These are phyloP conservation scores for Collybia sordida DNA, from an alignment of 768 basidiomycete genomes.

Conservation along the genomic window DNA sequence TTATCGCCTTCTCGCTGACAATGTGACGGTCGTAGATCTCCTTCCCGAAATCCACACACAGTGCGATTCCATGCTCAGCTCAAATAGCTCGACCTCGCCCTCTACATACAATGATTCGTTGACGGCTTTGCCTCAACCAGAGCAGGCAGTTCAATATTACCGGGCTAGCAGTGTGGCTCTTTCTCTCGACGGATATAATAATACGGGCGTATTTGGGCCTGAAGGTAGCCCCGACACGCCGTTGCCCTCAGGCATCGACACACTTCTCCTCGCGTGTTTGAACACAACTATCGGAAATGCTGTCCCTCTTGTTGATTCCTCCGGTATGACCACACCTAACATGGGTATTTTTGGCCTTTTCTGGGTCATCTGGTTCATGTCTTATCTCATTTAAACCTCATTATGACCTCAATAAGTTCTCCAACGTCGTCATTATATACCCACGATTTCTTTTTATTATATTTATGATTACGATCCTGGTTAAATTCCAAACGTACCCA, in stretches of 20 bases:
- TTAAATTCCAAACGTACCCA: too few relatives aligned
- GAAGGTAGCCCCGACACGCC: constrained; percentile 46
- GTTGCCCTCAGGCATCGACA: constrained; percentile 53
- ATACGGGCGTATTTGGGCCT: constrained; percentile 46
- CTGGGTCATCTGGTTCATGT: constrained; percentile 19
- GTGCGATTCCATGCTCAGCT: constrained; percentile 29
- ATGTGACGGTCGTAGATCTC: constrained; percentile 39
- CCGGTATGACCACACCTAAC: constrained; percentile 23
- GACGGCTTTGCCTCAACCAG: constrained; percentile 36
- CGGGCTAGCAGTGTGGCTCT: constrained; percentile 64
- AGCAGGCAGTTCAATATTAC: constrained; percentile 67
- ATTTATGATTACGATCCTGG: too few relatives aligned
- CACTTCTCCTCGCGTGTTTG: constrained; percentile 50
- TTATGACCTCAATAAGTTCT: background rate
- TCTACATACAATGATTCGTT: constrained; percentile 29
- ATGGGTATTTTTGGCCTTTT: constrained; percentile 19
- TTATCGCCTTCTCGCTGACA: constrained; percentile 46
- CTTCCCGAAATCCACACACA: constrained; percentile 35
- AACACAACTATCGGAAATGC: constrained; percentile 61
- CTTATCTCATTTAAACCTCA: constrained; percentile 1
- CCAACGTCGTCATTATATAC: background rate
- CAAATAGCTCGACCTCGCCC: constrained; percentile 18
- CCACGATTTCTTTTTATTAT: background rate
- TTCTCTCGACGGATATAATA: constrained; percentile 66
- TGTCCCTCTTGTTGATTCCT: constrained; percentile 50